Evolutionary conservation across 2,329 filamentous ascomycete species (phyloP), one percentile per base, ranked within the genome.

Genomic region (Septoria petroselini): DNA sequence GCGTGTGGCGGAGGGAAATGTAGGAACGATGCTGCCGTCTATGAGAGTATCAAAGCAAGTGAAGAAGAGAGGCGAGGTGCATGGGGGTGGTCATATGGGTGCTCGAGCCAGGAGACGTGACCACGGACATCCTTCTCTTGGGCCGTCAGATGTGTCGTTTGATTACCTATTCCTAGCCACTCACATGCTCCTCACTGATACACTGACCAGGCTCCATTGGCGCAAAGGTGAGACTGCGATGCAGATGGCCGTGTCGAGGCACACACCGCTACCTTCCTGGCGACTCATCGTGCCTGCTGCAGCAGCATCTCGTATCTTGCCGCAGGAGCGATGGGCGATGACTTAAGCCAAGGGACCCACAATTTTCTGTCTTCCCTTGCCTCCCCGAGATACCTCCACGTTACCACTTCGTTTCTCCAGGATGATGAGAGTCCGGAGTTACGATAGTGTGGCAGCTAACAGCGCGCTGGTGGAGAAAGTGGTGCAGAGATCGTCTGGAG

Each of bases 61-160:
- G 12, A 15, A 27, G 12, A 21, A 17, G 19, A 12, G 33, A 18
- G 14, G 17, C n/a, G 11, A 33, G 27, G 2, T n/a, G 17, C 31
- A 33, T 14, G 33, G 25, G 4, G 17, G 21, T 21, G 5, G n/a
- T 27, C n/a, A 37, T 37, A 18, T 37, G n/a, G 34, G 15, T 11
- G 15, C 14, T 37, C n/a, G n/a, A 3, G 34, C 34, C 34, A 37
- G 34, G 34, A 37, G 34, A 7, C 3, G n/a, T 21, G 15, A 30
- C 17, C 15, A 18, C 17, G 21, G 27, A 21, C 37, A 46, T 46
- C 42, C 42, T 38, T 29, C 42, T 19, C 34, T 8, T 17, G 19
- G 11, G 39, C 39, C 14, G 41, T 34, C 30, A 23, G 41, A 35
- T 37, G 15, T 23, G 35, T 17, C 33, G 8, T 8, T 7, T 35